These are phyloP conservation scores for Aphanomyces astaci DNA, from an alignment of 352 stramenopile genomes.

Conservation along the genomic window DNA sequence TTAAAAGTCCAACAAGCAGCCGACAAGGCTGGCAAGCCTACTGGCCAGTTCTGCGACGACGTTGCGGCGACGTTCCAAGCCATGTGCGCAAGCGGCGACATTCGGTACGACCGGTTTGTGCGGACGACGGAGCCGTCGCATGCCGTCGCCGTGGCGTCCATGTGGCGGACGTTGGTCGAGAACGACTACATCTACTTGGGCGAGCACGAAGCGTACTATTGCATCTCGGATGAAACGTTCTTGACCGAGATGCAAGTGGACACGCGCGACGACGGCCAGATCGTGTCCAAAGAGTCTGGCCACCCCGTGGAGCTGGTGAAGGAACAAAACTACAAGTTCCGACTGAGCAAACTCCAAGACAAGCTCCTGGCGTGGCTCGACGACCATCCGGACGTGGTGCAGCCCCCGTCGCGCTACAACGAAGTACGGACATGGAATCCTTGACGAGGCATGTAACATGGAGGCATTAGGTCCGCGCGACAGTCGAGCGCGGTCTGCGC, in stretches of 20 bases:
- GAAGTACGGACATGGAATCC: no score
- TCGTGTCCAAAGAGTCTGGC: conserved; percentile 86
- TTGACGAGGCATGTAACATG: conserved; percentile 10
- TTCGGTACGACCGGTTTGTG: conserved; percentile 94
- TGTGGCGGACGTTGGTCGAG: conserved; percentile 88
- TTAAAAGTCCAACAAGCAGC: conserved; percentile 90
- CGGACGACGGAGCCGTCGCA: conserved; percentile 94
- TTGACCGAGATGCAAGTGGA: conserved; percentile 96
- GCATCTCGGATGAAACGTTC: conserved; percentile 97
- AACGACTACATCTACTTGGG: conserved; percentile 96
- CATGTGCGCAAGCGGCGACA: conserved; percentile 85
- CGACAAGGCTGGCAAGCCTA: conserved; percentile 65
- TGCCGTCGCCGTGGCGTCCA: conserved; percentile 77
- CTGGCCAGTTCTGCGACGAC: conserved; percentile 89
- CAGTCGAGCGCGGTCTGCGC: conserved; percentile 84
- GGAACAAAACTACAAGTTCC: conserved; percentile 99
- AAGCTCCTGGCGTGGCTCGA: conserved; percentile 87
- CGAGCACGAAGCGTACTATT: conserved; percentile 98
- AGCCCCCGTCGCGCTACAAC: conserved; percentile 86
- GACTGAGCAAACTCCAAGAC: conserved; percentile 91
- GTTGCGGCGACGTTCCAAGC: conserved; percentile 87
- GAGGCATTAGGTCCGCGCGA: conserved; percentile 44
- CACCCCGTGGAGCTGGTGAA: conserved; percentile 91
- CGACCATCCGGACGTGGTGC: conserved; percentile 83
- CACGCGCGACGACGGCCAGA: conserved; percentile 41